These are phyloP conservation scores for Suhomyces sp. DNA, from an alignment of 805 yeast genomes.

Conservation along the genomic window DNA sequence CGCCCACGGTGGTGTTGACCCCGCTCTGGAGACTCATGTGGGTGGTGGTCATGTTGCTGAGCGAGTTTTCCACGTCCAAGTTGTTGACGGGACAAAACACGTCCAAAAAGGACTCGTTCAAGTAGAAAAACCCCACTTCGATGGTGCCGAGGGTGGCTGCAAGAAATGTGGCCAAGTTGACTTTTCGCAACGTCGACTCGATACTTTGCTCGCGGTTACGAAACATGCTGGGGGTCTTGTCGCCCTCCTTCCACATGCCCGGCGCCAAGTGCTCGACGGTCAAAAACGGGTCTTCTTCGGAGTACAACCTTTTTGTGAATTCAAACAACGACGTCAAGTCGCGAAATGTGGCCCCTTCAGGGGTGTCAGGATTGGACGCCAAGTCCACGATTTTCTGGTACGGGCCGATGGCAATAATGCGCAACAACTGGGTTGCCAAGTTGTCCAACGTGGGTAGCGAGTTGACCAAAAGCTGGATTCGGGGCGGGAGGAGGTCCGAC, in stretches of 20 bases:
- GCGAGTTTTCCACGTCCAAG: slow-evolving; percentile 46
- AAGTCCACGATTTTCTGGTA: slow-evolving; percentile 71
- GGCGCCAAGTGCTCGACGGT: slow-evolving; percentile 68
- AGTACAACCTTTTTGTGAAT: slow-evolving; percentile 67
- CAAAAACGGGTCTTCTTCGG: slow-evolving; percentile 69
- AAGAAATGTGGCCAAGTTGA: slow-evolving; percentile 82
- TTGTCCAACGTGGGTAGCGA: slow-evolving; percentile 78
- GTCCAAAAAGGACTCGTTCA: slow-evolving; percentile 80
- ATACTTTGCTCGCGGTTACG: slow-evolving; percentile 60
- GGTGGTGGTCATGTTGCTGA: slow-evolving; percentile 32
- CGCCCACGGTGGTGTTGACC: slow-evolving; percentile 33
- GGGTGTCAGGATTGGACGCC: slow-evolving; percentile 61
- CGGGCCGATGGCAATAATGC: slow-evolving; percentile 69
- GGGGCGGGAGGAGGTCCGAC: slow-evolving; percentile 53
- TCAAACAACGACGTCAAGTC: slow-evolving; percentile 74
- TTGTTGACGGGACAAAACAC: slow-evolving; percentile 79
- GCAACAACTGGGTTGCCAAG: slow-evolving; percentile 72
- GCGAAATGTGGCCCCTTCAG: slow-evolving; percentile 64
- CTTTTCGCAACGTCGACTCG: slow-evolving; percentile 69
- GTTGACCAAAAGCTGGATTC: slow-evolving; percentile 62
- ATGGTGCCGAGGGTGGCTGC: slow-evolving; percentile 83
- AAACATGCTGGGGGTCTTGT: slow-evolving; percentile 53
- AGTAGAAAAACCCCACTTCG: slow-evolving; percentile 81
- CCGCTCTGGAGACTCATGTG: slow-evolving; percentile 34
- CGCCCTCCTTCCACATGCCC: slow-evolving; percentile 66